phyloP scores from a whole-genome alignment of 306 rosid species.

The Senna siamea region DNA sequence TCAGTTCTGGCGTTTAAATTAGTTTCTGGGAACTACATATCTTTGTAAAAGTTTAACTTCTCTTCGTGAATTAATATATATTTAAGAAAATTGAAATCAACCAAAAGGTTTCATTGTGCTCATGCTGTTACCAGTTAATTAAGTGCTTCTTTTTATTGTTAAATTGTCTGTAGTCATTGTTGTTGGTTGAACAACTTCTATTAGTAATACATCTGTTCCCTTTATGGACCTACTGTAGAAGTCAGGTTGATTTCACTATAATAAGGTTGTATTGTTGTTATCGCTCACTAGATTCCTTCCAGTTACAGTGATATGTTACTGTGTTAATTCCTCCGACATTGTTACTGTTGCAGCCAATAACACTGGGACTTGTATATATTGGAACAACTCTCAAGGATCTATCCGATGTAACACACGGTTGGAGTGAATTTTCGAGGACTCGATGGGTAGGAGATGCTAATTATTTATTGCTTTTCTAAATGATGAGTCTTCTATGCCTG shows the following conservation, averaged over 20 bases:
- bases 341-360: conserved; percentile 72
- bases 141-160: not conserved
- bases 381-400: conserved; percentile 95
- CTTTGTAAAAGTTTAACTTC: conserved; percentile 3
- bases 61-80: not conserved
- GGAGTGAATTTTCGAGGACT: conserved; percentile 69
- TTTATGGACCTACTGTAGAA: too few relatives aligned
- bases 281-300: conserved; percentile 17
- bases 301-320: conserved; percentile 30
- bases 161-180: not conserved
- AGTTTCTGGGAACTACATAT: not conserved
- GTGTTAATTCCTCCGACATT: conserved; percentile 32
- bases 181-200: too few relatives aligned
- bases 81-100: not conserved
- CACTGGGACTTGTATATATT: conserved; percentile 77
- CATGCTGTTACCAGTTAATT: too few relatives aligned
- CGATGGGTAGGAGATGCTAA: conserved; percentile 63
- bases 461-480: conserved; percentile 23
- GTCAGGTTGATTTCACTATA: too few relatives aligned
- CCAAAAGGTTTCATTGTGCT: not conserved
- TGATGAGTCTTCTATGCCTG: conserved; percentile 15
- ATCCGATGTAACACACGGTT: conserved; percentile 88
- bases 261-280: not conserved
- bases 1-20: not conserved
- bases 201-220: too few relatives aligned